Conservation (phyloP, 2,329 filamentous ascomycete genomes). For the Byssoonygena ceratinophila region DNA sequence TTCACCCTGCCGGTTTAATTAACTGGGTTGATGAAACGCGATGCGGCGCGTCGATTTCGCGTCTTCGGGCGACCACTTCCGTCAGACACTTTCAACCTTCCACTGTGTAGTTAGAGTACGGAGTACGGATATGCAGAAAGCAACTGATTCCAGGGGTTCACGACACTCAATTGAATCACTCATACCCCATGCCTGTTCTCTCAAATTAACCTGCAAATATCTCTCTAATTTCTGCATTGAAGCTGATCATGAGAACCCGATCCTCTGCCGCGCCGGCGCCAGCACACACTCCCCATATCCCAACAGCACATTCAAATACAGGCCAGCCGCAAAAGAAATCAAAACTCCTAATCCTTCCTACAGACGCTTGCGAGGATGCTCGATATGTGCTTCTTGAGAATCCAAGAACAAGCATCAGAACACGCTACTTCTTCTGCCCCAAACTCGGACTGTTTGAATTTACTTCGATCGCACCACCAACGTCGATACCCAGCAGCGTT, state of each 20-base stretch:
- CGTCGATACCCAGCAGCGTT: conserved; percentile 45
- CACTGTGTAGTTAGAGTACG: no score
- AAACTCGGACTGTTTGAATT: conserved; percentile 51
- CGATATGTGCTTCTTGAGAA: conserved; percentile 48
- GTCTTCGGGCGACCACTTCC: neutral
- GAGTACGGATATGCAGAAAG: no score
- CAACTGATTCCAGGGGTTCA: no score
- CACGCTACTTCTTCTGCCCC: conserved; percentile 51
- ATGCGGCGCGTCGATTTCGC: conserved; percentile 6
- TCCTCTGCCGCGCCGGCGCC: conserved; percentile 21
- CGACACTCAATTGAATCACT: neutral
- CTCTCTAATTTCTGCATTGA: neutral
- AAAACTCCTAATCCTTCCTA: conserved; percentile 50
- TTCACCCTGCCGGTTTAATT: conserved; percentile 1
- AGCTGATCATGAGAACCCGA: conserved; percentile 24
- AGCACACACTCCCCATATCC: neutral
- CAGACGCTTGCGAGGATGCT: conserved; percentile 41
- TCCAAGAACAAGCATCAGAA: conserved; percentile 40
- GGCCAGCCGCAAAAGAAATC: conserved; percentile 21
- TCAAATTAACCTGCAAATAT: neutral
- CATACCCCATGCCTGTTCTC: neutral
- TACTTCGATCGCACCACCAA: conserved; percentile 45
- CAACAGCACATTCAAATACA: conserved; percentile 9
- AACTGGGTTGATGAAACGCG: conserved; percentile 1
- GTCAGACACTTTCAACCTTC: neutral